These are phyloP conservation scores for Aspergillus alliaceus DNA, from an alignment of 2,329 filamentous ascomycete species.

Conservation along the genomic window DNA sequence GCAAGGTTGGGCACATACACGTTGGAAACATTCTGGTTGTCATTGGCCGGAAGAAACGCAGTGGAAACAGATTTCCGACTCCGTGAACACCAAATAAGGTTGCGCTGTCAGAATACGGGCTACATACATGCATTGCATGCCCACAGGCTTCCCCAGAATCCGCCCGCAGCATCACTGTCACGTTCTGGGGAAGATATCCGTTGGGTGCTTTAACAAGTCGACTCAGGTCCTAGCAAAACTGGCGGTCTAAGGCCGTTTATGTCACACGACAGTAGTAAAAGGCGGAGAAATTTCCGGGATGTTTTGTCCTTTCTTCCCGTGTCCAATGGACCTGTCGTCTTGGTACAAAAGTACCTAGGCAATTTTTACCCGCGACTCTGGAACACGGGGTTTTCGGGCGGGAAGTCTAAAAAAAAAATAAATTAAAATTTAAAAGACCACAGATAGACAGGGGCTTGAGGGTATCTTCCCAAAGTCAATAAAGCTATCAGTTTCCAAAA, in stretches of 20 bases:
- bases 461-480: too few relatives aligned
- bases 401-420: background rate
- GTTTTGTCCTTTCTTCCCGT: background rate
- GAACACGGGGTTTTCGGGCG: background rate
- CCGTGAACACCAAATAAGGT: background rate
- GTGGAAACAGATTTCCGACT: conserved; percentile 5
- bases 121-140: background rate
- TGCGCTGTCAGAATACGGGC: background rate
- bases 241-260: background rate
- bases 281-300: background rate
- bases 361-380: background rate
- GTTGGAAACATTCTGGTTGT: background rate
- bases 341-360: background rate
- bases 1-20: background rate
- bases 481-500: too few relatives aligned
- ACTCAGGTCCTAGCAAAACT: too few relatives aligned
- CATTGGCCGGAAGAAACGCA: background rate
- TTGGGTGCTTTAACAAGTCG: background rate
- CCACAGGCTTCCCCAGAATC: background rate
- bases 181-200: background rate
- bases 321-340: background rate
- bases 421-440: too few relatives aligned
- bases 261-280: background rate
- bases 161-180: background rate
- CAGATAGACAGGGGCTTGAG: too few relatives aligned